phyloP scores from a whole-genome alignment of 2,329 filamentous ascomycete species.

The Macrophomina pseudophaseolina region DNA sequence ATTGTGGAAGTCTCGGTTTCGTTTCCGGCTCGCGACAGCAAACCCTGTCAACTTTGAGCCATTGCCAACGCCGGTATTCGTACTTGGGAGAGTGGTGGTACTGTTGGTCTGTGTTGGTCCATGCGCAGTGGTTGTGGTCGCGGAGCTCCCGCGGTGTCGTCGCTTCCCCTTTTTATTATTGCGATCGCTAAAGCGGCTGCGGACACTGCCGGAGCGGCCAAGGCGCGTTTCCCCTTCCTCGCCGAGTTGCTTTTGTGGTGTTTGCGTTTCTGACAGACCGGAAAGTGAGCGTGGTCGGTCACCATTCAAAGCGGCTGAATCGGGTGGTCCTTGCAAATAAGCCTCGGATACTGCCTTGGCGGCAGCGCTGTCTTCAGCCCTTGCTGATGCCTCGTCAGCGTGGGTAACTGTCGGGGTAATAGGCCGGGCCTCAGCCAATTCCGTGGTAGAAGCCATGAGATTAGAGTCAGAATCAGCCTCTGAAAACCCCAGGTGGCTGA shows the following conservation, averaged over 20 bases:
- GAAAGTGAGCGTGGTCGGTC: constrained; percentile 48
- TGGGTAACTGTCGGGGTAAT: constrained; percentile 40
- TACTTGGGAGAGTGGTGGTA: constrained; percentile 70
- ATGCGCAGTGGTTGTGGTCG: constrained; percentile 67
- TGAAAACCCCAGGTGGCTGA: constrained; percentile 83
- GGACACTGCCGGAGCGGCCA: constrained; percentile 58
- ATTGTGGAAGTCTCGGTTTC: constrained; percentile 92
- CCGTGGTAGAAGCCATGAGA: constrained; percentile 63
- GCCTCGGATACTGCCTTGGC: constrained; percentile 66
- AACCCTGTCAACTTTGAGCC: constrained; percentile 88
- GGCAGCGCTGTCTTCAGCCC: constrained; percentile 63
- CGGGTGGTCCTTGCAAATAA: constrained; percentile 52
- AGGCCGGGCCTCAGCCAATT: constrained; percentile 49
- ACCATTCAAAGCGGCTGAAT: constrained; percentile 36
- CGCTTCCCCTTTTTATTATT: constrained; percentile 49
- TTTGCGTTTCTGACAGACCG: constrained; percentile 41
- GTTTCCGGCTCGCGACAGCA: constrained; percentile 92
- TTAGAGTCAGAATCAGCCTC: constrained; percentile 64
- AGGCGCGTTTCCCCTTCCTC: constrained; percentile 61
- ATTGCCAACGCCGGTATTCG: constrained; percentile 53
- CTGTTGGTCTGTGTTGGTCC: constrained; percentile 75
- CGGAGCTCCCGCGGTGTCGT: constrained; percentile 82
- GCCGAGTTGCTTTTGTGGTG: constrained; percentile 68
- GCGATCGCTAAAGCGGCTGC: constrained; percentile 58
- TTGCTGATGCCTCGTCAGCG: constrained; percentile 59